Evolutionary conservation across 805 yeast genomes (phyloP).

Genomic region (Yarrowia osloensis): DNA sequence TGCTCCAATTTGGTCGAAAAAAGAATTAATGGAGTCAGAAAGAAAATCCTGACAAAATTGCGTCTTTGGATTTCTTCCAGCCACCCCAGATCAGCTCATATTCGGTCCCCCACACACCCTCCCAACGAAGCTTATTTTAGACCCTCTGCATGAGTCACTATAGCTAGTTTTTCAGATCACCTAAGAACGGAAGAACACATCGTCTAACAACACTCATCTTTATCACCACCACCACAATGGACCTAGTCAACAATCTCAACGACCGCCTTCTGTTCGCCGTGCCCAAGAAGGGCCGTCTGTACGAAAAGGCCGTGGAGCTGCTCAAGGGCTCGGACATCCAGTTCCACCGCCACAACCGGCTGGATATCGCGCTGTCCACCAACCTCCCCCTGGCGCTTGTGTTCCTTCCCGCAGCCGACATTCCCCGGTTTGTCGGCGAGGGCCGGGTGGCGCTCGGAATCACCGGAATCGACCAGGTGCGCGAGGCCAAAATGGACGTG

Average conservation of each 20-base stretch:
- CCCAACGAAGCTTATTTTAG: background rate
- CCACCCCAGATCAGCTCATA: background rate
- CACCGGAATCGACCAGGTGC: conserved; percentile 95
- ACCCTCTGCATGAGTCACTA: conserved; percentile 14
- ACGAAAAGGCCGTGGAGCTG: conserved; percentile 80
- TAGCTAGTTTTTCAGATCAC: background rate
- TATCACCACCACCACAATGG: conserved; percentile 57
- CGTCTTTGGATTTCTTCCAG: too few relatives aligned
- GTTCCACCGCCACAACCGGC: conserved; percentile 83
- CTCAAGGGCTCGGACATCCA: conserved; percentile 90
- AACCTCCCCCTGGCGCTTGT: conserved; percentile 90
- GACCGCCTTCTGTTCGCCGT: conserved; percentile 94
- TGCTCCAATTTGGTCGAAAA: background rate
- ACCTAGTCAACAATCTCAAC: conserved; percentile 89
- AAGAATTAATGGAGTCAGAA: too few relatives aligned
- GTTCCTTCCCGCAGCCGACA: conserved; percentile 96
- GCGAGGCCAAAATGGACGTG: conserved; percentile 80
- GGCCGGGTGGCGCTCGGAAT: conserved; percentile 97
- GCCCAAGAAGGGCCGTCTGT: conserved; percentile 96
- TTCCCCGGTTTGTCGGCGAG: conserved; percentile 96
- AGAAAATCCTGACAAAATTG: too few relatives aligned
- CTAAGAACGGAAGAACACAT: background rate
- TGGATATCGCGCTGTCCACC: conserved; percentile 92
- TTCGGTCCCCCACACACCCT: background rate
- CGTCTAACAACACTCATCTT: background rate